Evolutionary conservation across 2,329 filamentous ascomycete species (phyloP).

Genomic region (Aspergillus novoparasiticus): DNA sequence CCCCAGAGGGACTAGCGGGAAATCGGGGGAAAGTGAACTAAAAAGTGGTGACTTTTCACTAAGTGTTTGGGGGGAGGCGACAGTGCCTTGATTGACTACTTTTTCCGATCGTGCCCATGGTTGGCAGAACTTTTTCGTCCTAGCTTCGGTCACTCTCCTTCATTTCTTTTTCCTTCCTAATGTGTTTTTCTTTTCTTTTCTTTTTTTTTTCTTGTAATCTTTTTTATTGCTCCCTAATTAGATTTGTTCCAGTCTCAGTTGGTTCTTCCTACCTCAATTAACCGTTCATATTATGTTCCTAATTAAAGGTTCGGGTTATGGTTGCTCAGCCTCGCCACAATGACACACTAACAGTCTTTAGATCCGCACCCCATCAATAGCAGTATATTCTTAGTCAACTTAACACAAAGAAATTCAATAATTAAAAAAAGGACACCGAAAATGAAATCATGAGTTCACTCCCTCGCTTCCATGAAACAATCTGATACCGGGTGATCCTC

Average conservation of each 20-base stretch:
- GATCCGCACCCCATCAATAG: constrained; percentile 1
- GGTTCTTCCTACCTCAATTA: background rate
- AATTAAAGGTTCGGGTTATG: background rate
- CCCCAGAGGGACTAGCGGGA: constrained; percentile 15
- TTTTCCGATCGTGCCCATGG: constrained; percentile 1
- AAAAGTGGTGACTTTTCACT: background rate
- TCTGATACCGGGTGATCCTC: constrained; percentile 1
- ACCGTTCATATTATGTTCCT: background rate
- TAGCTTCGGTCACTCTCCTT: background rate
- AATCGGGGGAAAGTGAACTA: background rate
- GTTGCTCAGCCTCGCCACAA: constrained; percentile 2
- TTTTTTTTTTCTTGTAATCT: background rate
- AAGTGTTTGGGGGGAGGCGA: background rate
- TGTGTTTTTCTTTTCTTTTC: background rate
- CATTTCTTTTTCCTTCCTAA: background rate
- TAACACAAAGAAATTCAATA: background rate
- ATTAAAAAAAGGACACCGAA: background rate
- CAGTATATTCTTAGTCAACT: background rate
- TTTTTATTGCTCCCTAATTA: background rate
- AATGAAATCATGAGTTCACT: constrained; percentile 1
- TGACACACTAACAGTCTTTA: background rate
- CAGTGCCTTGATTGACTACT: constrained; percentile 4
- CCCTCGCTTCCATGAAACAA: constrained; percentile 8
- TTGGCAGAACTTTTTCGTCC: background rate
- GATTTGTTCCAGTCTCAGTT: background rate